Conservation (phyloP, 441 rosid species). For the Euphorbia celastroides region DNA sequence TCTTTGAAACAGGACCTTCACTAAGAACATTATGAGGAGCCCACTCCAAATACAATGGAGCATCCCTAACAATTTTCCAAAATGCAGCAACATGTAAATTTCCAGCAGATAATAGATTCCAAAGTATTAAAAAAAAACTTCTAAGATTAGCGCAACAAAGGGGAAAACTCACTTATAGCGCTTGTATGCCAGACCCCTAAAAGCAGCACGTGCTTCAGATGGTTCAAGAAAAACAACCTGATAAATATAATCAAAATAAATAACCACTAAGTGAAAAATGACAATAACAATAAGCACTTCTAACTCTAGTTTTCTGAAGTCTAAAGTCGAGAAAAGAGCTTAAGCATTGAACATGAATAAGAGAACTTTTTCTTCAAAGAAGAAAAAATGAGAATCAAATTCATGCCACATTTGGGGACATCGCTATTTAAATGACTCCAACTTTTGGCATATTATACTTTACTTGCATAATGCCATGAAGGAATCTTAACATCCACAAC, state of each 20-base stretch:
- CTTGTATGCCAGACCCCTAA: slow-evolving; percentile 79
- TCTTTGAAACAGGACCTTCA: slow-evolving; percentile 33
- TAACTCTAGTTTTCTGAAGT: neutral
- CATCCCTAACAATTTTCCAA: slow-evolving; percentile 52
- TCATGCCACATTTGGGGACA: neutral
- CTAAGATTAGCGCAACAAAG: neutral
- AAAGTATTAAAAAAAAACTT: neutral
- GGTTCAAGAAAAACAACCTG: slow-evolving; percentile 91
- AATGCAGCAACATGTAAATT: slow-evolving; percentile 2
- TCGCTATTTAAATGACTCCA: neutral
- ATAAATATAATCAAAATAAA: slow-evolving; percentile 8
- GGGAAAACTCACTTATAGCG: slow-evolving; percentile 69
- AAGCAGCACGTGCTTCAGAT: slow-evolving; percentile 82
- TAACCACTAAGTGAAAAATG: neutral
- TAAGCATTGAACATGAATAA: neutral
- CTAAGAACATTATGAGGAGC: slow-evolving; percentile 70
- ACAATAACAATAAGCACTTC: neutral
- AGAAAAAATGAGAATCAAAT: neutral
- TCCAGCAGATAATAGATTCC: neutral
- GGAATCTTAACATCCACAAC: neutral
- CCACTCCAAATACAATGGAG: slow-evolving; percentile 90
- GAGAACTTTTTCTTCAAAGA: neutral
- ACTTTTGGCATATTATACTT: neutral
- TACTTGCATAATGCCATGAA: neutral
- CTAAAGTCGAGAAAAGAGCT: neutral